Conservation (phyloP, 352 stramenopile species). For the Hyaloperonospora arabidopsidis region DNA sequence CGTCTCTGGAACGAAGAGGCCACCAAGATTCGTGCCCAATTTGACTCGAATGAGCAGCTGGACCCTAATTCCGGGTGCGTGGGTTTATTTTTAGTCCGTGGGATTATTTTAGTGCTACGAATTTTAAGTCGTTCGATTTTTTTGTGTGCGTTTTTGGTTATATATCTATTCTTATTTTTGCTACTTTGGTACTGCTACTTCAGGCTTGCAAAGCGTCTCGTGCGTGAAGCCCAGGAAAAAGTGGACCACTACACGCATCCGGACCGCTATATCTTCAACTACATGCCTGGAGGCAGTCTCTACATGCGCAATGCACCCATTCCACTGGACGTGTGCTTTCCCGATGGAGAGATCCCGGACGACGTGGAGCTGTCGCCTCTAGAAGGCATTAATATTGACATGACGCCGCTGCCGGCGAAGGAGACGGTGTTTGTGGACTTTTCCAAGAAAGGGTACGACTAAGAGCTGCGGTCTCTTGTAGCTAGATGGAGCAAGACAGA, state of each 20-base stretch:
- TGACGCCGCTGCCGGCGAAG: constrained; percentile 72
- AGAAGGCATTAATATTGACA: constrained; percentile 84
- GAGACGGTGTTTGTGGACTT: constrained; percentile 78
- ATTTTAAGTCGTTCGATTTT: neutral
- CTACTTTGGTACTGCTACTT: constrained; percentile 5
- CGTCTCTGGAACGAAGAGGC: constrained; percentile 93
- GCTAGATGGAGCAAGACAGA: too few relatives aligned
- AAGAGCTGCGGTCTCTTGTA: constrained; percentile 14
- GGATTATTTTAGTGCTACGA: too few relatives aligned
- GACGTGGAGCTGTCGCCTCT: constrained; percentile 78
- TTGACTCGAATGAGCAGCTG: constrained; percentile 76
- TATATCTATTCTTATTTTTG: neutral
- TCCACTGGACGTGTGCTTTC: constrained; percentile 90
- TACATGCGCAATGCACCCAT: constrained; percentile 98
- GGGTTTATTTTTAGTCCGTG: neutral
- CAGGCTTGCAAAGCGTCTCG: constrained; percentile 70
- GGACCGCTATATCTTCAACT: constrained; percentile 94
- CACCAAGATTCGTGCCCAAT: constrained; percentile 89
- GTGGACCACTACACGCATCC: constrained; percentile 92
- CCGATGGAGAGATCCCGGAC: constrained; percentile 77
- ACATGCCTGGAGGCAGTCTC: constrained; percentile 96
- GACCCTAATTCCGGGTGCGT: constrained; percentile 53
- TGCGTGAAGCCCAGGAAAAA: constrained; percentile 90
- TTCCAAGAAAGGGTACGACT: constrained; percentile 84
- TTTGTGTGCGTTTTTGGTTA: too few relatives aligned